A percentile compares a stretch with the other conserved stretches of the same genome.
These are phyloP conservation scores for Auriscalpium microsporum DNA, from an alignment of 768 basidiomycete species.

Conservation along the genomic window DNA sequence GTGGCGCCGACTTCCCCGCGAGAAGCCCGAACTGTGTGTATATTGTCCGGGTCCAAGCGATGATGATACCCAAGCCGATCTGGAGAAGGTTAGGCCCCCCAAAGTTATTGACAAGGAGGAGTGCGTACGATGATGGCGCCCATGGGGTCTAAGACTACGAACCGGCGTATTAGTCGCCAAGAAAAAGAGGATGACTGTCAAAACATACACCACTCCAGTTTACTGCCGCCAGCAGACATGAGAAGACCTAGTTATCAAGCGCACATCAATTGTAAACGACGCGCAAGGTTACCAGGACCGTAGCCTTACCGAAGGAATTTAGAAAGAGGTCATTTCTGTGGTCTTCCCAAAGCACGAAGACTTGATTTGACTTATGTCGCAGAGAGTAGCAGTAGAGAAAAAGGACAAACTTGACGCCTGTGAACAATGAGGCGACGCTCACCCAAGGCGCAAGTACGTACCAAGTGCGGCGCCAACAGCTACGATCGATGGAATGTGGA, in stretches of 20 bases:
- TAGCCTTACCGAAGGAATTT: conserved; percentile 57
- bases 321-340: conserved; percentile 90
- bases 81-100: conserved; percentile 21
- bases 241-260: conserved; percentile 47
- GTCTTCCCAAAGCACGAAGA: conserved; percentile 93
- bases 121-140: conserved; percentile 63
- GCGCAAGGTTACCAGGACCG: no score
- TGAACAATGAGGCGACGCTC: not conserved
- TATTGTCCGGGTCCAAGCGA: conserved; percentile 69
- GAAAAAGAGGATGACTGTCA: conserved; percentile 3
- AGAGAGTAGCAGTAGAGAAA: conserved; percentile 84
- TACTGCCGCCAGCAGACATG: conserved; percentile 78
- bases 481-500: conserved; percentile 77
- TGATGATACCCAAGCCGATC: conserved; percentile 75
- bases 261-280: not conserved
- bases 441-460: conserved; percentile 22
- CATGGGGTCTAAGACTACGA: conserved; percentile 62
- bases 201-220: conserved; percentile 70
- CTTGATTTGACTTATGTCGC: conserved; percentile 79
- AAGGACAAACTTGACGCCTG: conserved; percentile 76
- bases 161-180: not conserved
- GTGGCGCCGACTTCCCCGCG: conserved; percentile 87
- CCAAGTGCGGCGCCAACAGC: conserved; percentile 80
- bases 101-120: not conserved
- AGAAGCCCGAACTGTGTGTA: conserved; percentile 78